A percentile compares a stretch with the other conserved stretches of the same genome.
Evolutionary conservation across 805 yeast genomes (phyloP).

Genomic region (Wickerhamomyces chambardii): DNA sequence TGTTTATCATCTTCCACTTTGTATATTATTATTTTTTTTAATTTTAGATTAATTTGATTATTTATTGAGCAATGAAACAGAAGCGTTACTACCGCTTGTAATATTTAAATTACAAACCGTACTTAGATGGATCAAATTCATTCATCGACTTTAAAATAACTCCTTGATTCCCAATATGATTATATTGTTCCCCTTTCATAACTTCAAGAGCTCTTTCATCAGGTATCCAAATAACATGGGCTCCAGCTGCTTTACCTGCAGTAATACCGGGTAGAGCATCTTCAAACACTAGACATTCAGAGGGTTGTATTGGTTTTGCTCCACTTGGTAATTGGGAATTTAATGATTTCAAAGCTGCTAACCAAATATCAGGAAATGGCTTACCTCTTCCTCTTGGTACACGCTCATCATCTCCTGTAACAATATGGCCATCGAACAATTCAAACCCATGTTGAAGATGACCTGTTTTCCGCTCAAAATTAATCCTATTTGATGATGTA

Average conservation of each 20-base stretch:
- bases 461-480: conserved; percentile 62
- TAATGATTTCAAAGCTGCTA: conserved; percentile 61
- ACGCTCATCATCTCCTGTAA: conserved; percentile 85
- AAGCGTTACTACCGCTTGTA: too few relatives aligned
- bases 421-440: conserved; percentile 54
- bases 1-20: too few relatives aligned
- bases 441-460: conserved; percentile 59
- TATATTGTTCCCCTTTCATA: conserved; percentile 39
- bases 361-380: conserved; percentile 93
- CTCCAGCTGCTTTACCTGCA: conserved; percentile 79
- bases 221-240: conserved; percentile 92
- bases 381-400: conserved; percentile 84
- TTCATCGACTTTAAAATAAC: conserved; percentile 42
- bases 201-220: conserved; percentile 61
- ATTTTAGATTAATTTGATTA: too few relatives aligned
- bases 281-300: conserved; percentile 86
- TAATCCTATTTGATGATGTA: conserved; percentile 64
- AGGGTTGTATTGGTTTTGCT: conserved; percentile 44
- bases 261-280: conserved; percentile 91
- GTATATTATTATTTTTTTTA: too few relatives aligned
- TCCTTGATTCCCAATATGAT: conserved; percentile 47
- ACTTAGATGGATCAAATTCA: conserved; percentile 41
- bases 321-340: conserved; percentile 41
- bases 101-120: conserved; percentile 23
- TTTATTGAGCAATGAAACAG: too few relatives aligned